Evolutionary conservation across 139 green algal species (phyloP).

Genomic region (Edaphochlamys debaryana): DNA sequence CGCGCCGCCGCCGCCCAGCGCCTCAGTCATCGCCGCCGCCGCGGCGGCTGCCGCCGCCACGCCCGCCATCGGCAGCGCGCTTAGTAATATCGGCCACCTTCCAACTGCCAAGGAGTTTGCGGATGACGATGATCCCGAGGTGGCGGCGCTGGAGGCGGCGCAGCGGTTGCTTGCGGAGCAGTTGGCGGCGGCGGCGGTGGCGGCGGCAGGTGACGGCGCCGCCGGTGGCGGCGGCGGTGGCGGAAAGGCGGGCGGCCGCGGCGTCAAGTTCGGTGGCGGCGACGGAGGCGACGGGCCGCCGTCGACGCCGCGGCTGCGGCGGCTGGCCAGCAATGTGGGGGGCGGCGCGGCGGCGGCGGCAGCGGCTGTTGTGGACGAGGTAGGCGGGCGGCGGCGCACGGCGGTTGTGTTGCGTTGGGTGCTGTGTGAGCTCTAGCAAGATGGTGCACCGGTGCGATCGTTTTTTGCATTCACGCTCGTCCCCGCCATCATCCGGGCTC

Average conservation of each 20-base stretch:
- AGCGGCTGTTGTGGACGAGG: background rate
- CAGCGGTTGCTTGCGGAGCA: background rate
- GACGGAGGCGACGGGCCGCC: background rate
- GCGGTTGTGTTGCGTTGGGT: background rate
- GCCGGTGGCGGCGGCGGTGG: background rate
- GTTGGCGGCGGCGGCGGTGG: background rate
- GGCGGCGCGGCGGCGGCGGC: background rate
- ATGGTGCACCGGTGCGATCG: no score
- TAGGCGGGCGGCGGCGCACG: background rate
- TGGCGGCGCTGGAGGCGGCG: constrained; percentile 28
- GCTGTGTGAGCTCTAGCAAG: background rate
- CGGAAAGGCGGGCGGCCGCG: background rate
- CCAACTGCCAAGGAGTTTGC: constrained; percentile 7
- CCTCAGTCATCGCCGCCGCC: background rate
- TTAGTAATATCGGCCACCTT: background rate
- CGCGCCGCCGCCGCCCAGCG: background rate
- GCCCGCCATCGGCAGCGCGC: background rate
- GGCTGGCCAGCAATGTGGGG: background rate
- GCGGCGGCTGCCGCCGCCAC: background rate
- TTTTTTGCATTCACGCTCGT: no score
- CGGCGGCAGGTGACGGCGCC: background rate
- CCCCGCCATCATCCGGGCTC: no score
- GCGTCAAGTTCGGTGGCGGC: background rate
- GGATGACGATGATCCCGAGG: constrained; percentile 21
- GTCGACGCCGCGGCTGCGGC: constrained; percentile 2